A percentile compares a stretch with the other conserved stretches of the same genome.
These are phyloP conservation scores for Chalciporus chontae DNA, from an alignment of 768 basidiomycete genomes.

Conservation along the genomic window DNA sequence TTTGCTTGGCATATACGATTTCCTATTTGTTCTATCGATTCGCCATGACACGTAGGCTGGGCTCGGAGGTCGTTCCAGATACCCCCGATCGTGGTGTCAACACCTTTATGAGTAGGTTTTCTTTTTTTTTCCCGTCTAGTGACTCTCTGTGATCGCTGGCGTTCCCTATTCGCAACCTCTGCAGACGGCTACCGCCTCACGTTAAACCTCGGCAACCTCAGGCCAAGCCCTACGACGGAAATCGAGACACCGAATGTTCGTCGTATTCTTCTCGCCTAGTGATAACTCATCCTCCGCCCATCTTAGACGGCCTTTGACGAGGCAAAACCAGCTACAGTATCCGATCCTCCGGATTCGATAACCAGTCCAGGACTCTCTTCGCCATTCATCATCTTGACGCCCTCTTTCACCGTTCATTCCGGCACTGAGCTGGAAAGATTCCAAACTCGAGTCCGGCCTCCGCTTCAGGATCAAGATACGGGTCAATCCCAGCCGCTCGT, in stretches of 20 bases:
- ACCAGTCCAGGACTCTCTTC: slow-evolving; percentile 14
- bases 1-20: slow-evolving; percentile 25
- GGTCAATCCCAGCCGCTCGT: neutral
- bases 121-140: neutral
- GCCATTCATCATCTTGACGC: slow-evolving; percentile 10
- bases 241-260: slow-evolving; percentile 13
- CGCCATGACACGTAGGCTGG: slow-evolving; percentile 16
- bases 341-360: slow-evolving; percentile 1
- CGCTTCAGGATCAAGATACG: neutral
- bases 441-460: neutral
- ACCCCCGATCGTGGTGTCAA: slow-evolving; percentile 23
- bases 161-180: neutral
- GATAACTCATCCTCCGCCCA: neutral
- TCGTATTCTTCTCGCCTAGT: neutral
- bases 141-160: neutral
- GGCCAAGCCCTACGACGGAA: neutral
- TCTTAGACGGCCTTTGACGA: slow-evolving; percentile 12
- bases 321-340: slow-evolving; percentile 14
- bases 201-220: slow-evolving; percentile 14
- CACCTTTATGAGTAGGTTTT: slow-evolving; percentile 26
- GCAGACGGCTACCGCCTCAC: slow-evolving; percentile 26
- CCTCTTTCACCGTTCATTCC: slow-evolving; percentile 12
- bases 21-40: slow-evolving; percentile 28
- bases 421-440: neutral
- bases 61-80: slow-evolving; percentile 13